Percentiles rank a stretch among this genome's conserved stretches.
These are phyloP conservation scores for Hapsidospora chrysogenum DNA, from an alignment of 495 filamentous ascomycete genomes.

Conservation along the genomic window DNA sequence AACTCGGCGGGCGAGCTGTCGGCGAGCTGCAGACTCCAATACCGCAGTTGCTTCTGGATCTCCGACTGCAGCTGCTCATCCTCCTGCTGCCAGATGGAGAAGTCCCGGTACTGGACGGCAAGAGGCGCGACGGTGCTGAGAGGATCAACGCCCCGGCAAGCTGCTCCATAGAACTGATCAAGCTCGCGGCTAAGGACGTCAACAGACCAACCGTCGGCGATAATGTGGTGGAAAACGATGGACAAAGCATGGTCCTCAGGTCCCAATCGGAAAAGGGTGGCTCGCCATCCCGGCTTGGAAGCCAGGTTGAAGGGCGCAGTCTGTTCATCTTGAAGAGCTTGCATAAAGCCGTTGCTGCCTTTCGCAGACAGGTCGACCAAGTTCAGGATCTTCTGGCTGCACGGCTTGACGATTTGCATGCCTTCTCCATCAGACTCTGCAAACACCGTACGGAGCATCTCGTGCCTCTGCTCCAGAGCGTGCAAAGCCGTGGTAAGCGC, in stretches of 20 bases:
- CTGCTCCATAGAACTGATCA: conserved; percentile 2
- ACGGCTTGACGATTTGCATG: conserved; percentile 2
- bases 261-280: conserved; percentile 3
- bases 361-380: neutral
- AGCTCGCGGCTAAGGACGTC: conserved; percentile 5
- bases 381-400: neutral
- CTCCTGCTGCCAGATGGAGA: conserved; percentile 6
- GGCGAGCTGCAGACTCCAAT: conserved; percentile 4
- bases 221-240: conserved; percentile 7
- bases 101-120: conserved; percentile 6
- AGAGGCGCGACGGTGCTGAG: conserved; percentile 4
- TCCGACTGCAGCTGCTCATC: conserved; percentile 3
- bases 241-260: conserved; percentile 5
- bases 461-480: conserved; percentile 5
- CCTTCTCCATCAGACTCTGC: conserved; percentile 2
- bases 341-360: neutral
- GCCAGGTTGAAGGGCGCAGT: conserved; percentile 4
- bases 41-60: conserved; percentile 4
- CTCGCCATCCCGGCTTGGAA: conserved; percentile 5
- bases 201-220: too few species aligned
- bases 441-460: conserved; percentile 6
- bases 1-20: conserved; percentile 5
- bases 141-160: conserved; percentile 4
- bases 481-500: conserved; percentile 3
- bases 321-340: conserved; percentile 1